Conservation (phyloP, 2,329 filamentous ascomycete species). For the Claviceps monticola region DNA sequence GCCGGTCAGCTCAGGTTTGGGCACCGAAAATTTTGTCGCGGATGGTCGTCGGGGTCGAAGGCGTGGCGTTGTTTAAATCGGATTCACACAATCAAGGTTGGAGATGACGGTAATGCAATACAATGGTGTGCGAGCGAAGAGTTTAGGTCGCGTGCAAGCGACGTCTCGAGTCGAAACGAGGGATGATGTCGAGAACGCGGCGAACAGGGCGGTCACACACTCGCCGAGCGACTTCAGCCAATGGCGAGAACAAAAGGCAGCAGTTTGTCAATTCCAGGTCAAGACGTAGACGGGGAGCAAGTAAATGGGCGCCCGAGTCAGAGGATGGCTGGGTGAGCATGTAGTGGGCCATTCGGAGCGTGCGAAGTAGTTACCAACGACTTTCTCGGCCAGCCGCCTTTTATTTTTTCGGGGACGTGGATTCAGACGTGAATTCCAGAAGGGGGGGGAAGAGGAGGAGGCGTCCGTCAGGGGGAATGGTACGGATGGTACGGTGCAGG, state of each 20-base stretch:
- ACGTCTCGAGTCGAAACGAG: conserved; percentile 1
- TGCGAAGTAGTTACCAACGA: conserved; percentile 15
- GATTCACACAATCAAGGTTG: neutral
- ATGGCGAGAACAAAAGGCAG: neutral
- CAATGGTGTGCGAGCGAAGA: neutral
- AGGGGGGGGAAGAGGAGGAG: neutral
- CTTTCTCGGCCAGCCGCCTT: conserved; percentile 23
- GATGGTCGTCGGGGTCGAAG: neutral
- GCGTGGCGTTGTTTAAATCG: neutral
- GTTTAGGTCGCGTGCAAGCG: neutral
- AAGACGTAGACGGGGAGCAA: conserved; percentile 15
- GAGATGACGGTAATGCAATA: neutral
- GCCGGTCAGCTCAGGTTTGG: conserved; percentile 13
- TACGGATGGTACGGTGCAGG: neutral
- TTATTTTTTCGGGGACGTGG: conserved; percentile 15
- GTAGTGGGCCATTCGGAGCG: conserved; percentile 16
- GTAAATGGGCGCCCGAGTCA: conserved; percentile 21
- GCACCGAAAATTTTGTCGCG: neutral
- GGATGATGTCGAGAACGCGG: conserved; percentile 4
- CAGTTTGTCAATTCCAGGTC: conserved; percentile 11
- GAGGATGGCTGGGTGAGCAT: conserved; percentile 32
- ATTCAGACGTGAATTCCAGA: conserved; percentile 6
- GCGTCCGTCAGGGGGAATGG: conserved; percentile 4
- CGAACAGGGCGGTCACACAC: neutral
- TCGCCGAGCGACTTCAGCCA: neutral